Percentiles rank a stretch among this genome's conserved stretches.
Conservation (phyloP, 805 yeast species). For the Metschnikowia cerradonensis region DNA sequence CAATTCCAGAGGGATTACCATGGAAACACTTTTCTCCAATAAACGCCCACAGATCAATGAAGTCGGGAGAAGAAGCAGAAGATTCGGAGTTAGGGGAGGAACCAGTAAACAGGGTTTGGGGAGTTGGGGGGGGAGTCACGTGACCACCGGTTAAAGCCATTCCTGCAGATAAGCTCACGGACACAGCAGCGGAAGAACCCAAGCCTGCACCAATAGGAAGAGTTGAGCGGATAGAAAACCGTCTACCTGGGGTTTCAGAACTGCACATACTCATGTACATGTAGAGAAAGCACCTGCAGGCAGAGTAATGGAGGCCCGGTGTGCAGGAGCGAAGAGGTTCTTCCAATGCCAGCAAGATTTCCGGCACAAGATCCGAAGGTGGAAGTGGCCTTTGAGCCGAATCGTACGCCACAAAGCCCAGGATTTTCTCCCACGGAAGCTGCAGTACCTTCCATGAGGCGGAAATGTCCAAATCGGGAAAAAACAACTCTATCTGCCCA, state of each 20-base stretch:
- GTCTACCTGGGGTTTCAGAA: conserved; percentile 26
- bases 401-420: conserved; percentile 6
- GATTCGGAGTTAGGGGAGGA: no score
- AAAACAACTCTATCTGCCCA: conserved; percentile 55
- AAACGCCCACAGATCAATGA: conserved; percentile 82
- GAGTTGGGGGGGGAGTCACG: conserved; percentile 21
- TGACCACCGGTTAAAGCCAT: conserved; percentile 59
- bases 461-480: conserved; percentile 70
- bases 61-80: conserved; percentile 32
- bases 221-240: conserved; percentile 71
- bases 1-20: conserved; percentile 96
- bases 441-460: conserved; percentile 59
- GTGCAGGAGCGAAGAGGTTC: conserved; percentile 42
- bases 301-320: conserved; percentile 61
- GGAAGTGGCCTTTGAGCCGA: conserved; percentile 23
- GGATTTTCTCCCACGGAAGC: conserved; percentile 53
- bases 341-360: conserved; percentile 48
- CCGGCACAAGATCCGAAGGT: conserved; percentile 59
- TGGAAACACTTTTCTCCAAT: conserved; percentile 94
- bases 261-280: conserved; percentile 54
- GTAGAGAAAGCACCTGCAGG: conserved; percentile 83
- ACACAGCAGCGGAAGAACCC: conserved; percentile 88
- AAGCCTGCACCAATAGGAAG: conserved; percentile 96
- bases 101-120: accelerated
- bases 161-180: conserved; percentile 80